These are phyloP conservation scores for Thuja plicata DNA, from an alignment of 83 land plant genomes.

Conservation along the genomic window DNA sequence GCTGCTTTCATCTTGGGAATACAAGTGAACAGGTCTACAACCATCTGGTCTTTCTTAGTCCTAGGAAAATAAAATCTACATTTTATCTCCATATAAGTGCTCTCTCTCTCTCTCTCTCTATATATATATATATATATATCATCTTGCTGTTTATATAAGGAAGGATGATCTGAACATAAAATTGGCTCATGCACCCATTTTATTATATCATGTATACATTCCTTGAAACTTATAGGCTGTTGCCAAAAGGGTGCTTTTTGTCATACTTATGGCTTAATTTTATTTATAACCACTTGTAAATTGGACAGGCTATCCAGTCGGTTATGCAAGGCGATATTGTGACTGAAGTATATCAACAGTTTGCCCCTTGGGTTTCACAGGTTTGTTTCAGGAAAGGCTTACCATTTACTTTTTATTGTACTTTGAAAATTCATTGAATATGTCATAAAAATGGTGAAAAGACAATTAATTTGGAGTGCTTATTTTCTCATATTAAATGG, in stretches of 20 bases:
- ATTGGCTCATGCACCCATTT: not conserved
- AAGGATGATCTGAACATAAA: not conserved
- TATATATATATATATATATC: not conserved
- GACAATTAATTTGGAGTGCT: not conserved
- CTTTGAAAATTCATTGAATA: not conserved
- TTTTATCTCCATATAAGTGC: not conserved
- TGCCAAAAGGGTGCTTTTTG: not conserved
- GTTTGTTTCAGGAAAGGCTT: not conserved
- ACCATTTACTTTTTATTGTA: not conserved
- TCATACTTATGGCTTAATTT: not conserved
- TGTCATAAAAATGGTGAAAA: not conserved
- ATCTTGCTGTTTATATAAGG: conserved; percentile 1
- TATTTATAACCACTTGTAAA: not conserved
- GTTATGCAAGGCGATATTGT: conserved; percentile 16
- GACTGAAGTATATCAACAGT: conserved; percentile 12
- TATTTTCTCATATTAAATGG: not conserved
- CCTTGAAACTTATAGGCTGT: not conserved
- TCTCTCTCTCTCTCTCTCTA: no score
- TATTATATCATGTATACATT: conserved; percentile 1
- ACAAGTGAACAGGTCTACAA: conserved; percentile 10
- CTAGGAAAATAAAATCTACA: not conserved
- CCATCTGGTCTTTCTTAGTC: not conserved
- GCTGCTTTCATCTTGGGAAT: conserved; percentile 16
- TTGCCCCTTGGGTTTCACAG: conserved; percentile 21
- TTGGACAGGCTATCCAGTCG: conserved; percentile 15